A percentile compares a stretch with the other conserved stretches of the same genome.
These are phyloP conservation scores for Tilletia setariae DNA, from an alignment of 1,284 basidiomycete genomes.

Conservation along the genomic window DNA sequence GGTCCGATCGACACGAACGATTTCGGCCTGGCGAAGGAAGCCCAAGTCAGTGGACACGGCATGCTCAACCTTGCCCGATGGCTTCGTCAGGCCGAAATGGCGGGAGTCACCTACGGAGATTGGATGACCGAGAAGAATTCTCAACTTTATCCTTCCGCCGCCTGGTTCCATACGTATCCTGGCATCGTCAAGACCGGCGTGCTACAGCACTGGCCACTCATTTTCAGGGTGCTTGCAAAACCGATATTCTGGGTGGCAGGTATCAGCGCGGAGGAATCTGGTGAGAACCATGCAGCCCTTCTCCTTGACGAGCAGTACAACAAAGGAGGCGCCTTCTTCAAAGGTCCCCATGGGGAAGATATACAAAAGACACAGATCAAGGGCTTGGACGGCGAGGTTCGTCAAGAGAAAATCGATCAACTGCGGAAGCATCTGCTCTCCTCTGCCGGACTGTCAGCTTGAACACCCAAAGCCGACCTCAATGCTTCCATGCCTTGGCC, in stretches of 20 bases:
- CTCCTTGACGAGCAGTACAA: not conserved
- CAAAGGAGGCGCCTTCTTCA: not conserved
- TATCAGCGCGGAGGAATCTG: conserved; percentile 2
- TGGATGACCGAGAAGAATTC: not conserved
- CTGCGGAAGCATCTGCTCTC: conserved; percentile 9
- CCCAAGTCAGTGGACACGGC: not conserved
- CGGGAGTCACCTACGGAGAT: conserved; percentile 1
- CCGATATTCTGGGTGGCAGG: not conserved
- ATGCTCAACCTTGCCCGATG: not conserved
- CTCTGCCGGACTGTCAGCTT: not conserved
- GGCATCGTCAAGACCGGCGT: conserved; percentile 8
- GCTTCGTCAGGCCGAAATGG: conserved; percentile 14
- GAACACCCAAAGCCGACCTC: not conserved
- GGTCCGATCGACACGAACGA: conserved; percentile 13
- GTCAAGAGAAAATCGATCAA: not conserved
- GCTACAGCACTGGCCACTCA: not conserved
- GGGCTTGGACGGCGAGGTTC: conserved; percentile 1
- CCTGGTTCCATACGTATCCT: not conserved
- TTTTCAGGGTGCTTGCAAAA: not conserved
- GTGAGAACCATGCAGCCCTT: not conserved
- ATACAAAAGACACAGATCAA: not conserved
- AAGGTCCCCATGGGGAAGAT: not conserved
- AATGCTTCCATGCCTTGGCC: too few species aligned
- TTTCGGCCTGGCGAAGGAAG: conserved; percentile 11
- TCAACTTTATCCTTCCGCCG: not conserved